Percentiles rank a stretch among this genome's conserved stretches.
These are phyloP conservation scores for Rhodamnia argentea DNA, from an alignment of 345 rosid species.

Conservation along the genomic window DNA sequence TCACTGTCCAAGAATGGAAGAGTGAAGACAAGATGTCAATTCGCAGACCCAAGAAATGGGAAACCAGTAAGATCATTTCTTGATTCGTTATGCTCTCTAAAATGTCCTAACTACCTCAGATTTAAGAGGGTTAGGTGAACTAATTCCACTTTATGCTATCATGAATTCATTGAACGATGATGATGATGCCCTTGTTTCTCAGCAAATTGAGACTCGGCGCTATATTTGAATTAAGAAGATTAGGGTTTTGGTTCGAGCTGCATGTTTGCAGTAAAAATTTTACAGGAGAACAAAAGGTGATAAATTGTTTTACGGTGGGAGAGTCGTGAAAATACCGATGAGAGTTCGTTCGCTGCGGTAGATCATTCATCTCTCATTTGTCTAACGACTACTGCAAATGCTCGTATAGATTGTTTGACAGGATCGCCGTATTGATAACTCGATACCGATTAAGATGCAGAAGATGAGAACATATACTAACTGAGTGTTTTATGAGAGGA, in stretches of 20 bases:
- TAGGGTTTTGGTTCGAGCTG: neutral
- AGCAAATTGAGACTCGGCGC: neutral
- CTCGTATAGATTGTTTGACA: neutral
- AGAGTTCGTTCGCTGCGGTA: neutral
- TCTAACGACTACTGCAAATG: neutral
- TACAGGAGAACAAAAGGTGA: neutral
- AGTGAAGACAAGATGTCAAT: neutral
- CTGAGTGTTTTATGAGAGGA: neutral
- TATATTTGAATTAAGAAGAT: neutral
- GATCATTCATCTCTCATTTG: neutral
- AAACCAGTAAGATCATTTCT: neutral
- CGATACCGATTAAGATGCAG: neutral
- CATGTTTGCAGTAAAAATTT: neutral
- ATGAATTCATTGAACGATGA: neutral
- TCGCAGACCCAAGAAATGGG: neutral
- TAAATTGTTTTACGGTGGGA: neutral
- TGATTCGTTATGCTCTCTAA: rapidly evolving
- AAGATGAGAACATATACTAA: neutral
- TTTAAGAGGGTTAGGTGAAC: neutral
- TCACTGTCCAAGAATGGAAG: neutral
- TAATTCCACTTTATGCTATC: neutral
- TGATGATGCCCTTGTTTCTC: neutral
- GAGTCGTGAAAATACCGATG: neutral
- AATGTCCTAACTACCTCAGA: neutral
- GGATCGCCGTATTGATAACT: neutral